Percentiles rank a stretch among this genome's conserved stretches.
Conservation (phyloP, 768 basidiomycete species). For the Plicaturopsis crispa region DNA sequence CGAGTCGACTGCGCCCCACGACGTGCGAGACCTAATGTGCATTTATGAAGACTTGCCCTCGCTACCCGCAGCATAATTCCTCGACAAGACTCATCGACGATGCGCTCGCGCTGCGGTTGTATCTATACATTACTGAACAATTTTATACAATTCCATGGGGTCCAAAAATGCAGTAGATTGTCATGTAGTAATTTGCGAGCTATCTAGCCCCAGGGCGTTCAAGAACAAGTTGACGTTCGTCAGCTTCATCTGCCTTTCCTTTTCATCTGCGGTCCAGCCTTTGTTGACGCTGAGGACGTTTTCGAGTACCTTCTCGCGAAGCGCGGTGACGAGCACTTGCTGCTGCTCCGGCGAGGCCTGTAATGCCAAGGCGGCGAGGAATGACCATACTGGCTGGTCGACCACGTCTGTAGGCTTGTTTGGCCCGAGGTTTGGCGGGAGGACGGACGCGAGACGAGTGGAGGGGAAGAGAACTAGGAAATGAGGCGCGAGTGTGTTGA, state of each 20-base stretch:
- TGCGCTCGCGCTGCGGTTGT: no score
- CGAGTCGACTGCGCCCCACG: constrained; percentile 10
- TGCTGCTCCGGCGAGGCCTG: constrained; percentile 85
- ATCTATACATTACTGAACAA: no score
- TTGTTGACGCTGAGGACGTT: constrained; percentile 77
- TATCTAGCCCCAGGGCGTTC: constrained; percentile 68
- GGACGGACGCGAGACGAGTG: constrained; percentile 51
- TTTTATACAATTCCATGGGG: no score
- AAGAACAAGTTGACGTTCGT: constrained; percentile 91
- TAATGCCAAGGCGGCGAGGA: constrained; percentile 83
- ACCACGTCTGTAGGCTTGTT: constrained; percentile 43
- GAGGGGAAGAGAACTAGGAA: constrained; percentile 87
- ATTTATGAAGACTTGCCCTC: constrained; percentile 2
- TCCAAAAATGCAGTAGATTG: no score
- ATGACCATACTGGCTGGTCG: constrained; percentile 93
- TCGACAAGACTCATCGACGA: no score
- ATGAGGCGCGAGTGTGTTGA: constrained; percentile 70
- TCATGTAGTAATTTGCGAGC: constrained; percentile 60
- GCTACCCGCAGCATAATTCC: no score
- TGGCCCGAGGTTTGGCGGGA: constrained; percentile 18
- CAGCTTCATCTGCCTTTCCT: constrained; percentile 69
- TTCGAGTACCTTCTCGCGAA: constrained; percentile 92
- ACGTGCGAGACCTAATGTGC: constrained; percentile 20
- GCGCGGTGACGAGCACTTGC: constrained; percentile 71
- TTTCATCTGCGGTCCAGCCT: constrained; percentile 65